Base-by-base conservation (phyloP, 305 asterid genomes). In the Fraxinus velutina region DNA sequence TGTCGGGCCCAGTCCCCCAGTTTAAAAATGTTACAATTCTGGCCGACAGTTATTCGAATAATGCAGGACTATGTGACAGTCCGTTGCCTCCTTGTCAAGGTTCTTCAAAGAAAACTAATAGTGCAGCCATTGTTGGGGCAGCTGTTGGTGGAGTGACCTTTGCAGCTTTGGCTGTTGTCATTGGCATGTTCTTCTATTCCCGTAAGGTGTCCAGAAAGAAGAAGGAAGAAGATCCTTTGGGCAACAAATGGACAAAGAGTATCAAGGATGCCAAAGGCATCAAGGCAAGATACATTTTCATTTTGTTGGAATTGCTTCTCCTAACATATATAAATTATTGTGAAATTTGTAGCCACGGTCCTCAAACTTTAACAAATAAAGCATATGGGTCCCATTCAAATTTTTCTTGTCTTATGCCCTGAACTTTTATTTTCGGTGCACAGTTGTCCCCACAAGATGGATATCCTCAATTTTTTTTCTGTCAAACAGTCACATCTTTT, bases 141-240 rank as follows among this genome's bases (percentile, higher is more conserved):
- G 93, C 89, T 34, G 85, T 91, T 79, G 89, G 86, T 88, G 96
- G 93, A 73, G 80, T 86, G 80, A 72, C 83, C 68, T 9, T 90
- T 78, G 91, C 84, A 64, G 92, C 94, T 80, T 62, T 90, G 76
- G 84, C 70, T 78, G 77, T 89, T 2, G 85, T 73, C n/a, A 29
- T 89, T 37, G 86, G 83, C 17, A 78, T 87, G 87, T 85, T 82
- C 80, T 72, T 90, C 50, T 82, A 78, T 82, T 73, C 86, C 81
- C 91, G 91, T 9, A 88, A 85, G 82, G 70, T 83, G 80, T 82
- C 92, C 27, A 82, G 57, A 81, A 90, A 77, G 91, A 89, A 85
- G 86, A 91, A 78, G 83, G 85, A 87, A 30, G 91, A 81, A 9
- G 93, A 90, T 81, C 91, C 89, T 64, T 84, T 87, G 12, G 93